Evolutionary conservation across 257 asterid species (phyloP), one percentile per base, ranked within the genome.

Genomic region (Coffea canephora): DNA sequence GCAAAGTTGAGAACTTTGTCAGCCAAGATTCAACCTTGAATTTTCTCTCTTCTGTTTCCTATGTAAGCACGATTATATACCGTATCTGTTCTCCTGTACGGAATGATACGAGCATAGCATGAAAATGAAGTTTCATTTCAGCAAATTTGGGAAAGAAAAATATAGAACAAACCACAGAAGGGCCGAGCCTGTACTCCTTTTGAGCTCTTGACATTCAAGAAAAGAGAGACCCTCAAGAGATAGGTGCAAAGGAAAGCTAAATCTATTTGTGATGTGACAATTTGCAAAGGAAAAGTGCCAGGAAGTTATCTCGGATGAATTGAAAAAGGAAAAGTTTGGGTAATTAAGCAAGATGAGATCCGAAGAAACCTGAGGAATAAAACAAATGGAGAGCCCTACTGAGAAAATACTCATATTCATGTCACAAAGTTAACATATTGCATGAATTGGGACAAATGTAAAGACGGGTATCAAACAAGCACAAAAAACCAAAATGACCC

Each of bases 321-420:
- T 8, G 6, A 14, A 34, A 31, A 67, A 27, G 19, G 7, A 65
- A 23, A 25, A 67, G 52, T 21, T 21, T 36, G 21, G 4, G 46
- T 13, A 21, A 72, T 21, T 50, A 8, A 49, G 55, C 0, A 23
- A 65, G 76, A 74, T 74, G 64, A 80, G 83, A 80, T 80, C 83
- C 74, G 76, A 80, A 23, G 14, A 43, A 23, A 27, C 19, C 21
- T 9, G 23, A 49, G 1, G 7, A 27, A 43, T 71, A 2, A 21
- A 45, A 12, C 8, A 46, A 78, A 19, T 15, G 36, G n/a, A 59
- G 55, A 70, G 71, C 59, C 65, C 43, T 8, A 59, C 43, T 27
- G 16, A 41, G 64, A 41, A 71, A 64, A 62, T 45, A 45, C 43
- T 39, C 43, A 39, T 64, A 2, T 10, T 18, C 75, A n/a, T 64